These are phyloP conservation scores for Dothidotthia symphoricarpi DNA, from an alignment of 2,329 filamentous ascomycete genomes.

Conservation along the genomic window DNA sequence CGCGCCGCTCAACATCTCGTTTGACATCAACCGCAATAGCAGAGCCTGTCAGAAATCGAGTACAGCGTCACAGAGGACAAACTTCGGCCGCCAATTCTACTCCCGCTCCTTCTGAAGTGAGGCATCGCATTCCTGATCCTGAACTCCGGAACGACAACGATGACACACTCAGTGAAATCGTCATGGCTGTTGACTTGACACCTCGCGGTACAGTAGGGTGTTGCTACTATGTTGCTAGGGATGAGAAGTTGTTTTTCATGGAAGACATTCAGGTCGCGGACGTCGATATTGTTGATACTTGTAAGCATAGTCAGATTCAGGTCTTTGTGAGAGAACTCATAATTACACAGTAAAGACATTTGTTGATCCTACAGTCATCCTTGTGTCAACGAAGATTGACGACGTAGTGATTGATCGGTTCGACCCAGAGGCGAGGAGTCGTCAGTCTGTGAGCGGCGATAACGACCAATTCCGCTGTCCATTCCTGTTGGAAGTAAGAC, in stretches of 20 bases:
- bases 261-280: constrained; percentile 71
- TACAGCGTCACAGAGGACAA: background rate
- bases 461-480: constrained; percentile 54
- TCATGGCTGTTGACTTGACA: constrained; percentile 77
- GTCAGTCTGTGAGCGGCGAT: constrained; percentile 30
- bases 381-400: constrained; percentile 58
- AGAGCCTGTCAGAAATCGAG: background rate
- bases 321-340: background rate
- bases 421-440: constrained; percentile 44
- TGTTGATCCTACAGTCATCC: constrained; percentile 60
- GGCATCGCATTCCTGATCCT: background rate
- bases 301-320: constrained; percentile 33
- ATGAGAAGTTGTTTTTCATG: constrained; percentile 71
- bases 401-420: constrained; percentile 48
- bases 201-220: constrained; percentile 74
- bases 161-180: constrained; percentile 62
- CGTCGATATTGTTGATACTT: constrained; percentile 57
- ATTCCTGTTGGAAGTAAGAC: constrained; percentile 65
- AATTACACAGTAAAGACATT: constrained; percentile 56
- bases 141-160: constrained; percentile 37
- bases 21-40: constrained; percentile 10
- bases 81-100: constrained; percentile 1
- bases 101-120: constrained; percentile 4
- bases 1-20: constrained; percentile 9
- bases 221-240: constrained; percentile 72